Evolutionary conservation across 768 basidiomycete species (phyloP), one percentile per base, ranked within the genome.

Genomic region (Suillus hirtellus): DNA sequence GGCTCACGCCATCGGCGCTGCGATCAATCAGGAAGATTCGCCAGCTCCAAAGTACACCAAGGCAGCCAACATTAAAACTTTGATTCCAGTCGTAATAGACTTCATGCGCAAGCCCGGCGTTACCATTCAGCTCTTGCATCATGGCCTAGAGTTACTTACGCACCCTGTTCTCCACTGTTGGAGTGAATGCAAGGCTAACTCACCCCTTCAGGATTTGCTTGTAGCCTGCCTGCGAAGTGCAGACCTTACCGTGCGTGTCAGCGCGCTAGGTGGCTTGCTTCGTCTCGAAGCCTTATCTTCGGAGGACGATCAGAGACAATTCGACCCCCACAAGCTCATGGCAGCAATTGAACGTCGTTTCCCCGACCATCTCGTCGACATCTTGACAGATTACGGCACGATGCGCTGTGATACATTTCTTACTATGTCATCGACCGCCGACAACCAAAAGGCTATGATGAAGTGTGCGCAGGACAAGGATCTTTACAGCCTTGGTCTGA

Each of bases 391-490:
- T 62, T 89, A 87, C 64, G 87, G 86, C 0, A 63, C 71, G 21
- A 69, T 66, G 27, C 74, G 75, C 24, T 82, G 81, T 69, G 89
- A 90, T 53, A 77, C 78, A 2, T 79, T 70, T 43, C 62, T 84
- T 17, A 82, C 79, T 0, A 70, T 85, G 59, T 64, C 67, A 12
- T 78, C 79, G 15, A 67, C 79, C 9, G 46, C 55, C 4, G 82
- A 85, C 3, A 84, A 80, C 68, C 83, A 85, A 62, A 73, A 75
- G 3, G 86, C 85, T 10, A 84, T 89, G 82, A 77, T 86, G 75
- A 61, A 73, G 15, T 80, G 73, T 63, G 78, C 78, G 0, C 77
- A 81, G 58, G 80, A 84, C 65, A 75, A 71, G 38, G 80, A 89
- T 67, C 66, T 89, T 4, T 80, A 82, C 66, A 64, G 76, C 4